Evolutionary conservation across 768 basidiomycete genomes (phyloP).

Genomic region (Suillus tomentosus): DNA sequence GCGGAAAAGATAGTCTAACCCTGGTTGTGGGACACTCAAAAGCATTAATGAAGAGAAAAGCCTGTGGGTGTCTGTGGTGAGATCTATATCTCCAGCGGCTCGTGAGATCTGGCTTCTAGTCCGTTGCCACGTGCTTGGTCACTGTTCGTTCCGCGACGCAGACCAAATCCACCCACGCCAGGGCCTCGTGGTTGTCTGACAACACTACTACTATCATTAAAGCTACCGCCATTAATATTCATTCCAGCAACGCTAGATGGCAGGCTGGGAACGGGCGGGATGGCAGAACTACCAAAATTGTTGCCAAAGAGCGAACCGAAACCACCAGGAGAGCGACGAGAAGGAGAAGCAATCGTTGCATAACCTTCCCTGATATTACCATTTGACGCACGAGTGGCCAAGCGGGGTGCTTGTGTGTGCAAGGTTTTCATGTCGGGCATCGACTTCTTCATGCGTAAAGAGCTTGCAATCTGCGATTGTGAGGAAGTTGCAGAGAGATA

Average conservation of each 20-base stretch:
- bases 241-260: conserved; percentile 53
- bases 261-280: conserved; percentile 82
- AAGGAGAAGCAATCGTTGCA: conserved; percentile 83
- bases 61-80: conserved; percentile 2
- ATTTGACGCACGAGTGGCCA: conserved; percentile 80
- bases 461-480: conserved; percentile 44
- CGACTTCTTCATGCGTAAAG: conserved; percentile 91
- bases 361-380: conserved; percentile 87
- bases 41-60: background rate
- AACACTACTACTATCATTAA: conserved; percentile 52
- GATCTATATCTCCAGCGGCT: conserved; percentile 78
- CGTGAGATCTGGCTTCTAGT: conserved; percentile 83
- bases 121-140: conserved; percentile 59
- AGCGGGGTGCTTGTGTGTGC: conserved; percentile 76
- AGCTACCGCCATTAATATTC: conserved; percentile 43
- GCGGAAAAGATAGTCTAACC: conserved; percentile 16
- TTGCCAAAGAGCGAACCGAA: conserved; percentile 71
- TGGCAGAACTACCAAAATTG: conserved; percentile 39
- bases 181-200: conserved; percentile 87
- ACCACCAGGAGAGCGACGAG: conserved; percentile 71
- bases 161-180: conserved; percentile 71
- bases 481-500: conserved; percentile 63
- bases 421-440: conserved; percentile 97
- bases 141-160: conserved; percentile 44
- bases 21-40: conserved; percentile 20